These are phyloP conservation scores for Talaromyces adpressus DNA, from an alignment of 495 filamentous ascomycete genomes.

Conservation along the genomic window DNA sequence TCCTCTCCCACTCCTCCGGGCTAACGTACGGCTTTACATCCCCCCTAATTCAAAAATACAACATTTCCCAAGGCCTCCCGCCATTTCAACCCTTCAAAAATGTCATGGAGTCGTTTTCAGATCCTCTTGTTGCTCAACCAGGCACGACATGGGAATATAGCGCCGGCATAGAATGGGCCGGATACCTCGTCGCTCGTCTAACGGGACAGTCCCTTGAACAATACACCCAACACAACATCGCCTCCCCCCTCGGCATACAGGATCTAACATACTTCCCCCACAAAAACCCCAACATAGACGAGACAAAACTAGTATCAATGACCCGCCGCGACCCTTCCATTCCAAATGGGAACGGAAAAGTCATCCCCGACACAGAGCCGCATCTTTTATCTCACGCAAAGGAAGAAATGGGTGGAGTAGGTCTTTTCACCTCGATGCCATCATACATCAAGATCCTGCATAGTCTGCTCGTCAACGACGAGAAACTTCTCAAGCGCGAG, in stretches of 20 bases:
- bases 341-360: slow-evolving; percentile 10
- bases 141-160: slow-evolving; percentile 40
- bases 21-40: slow-evolving; percentile 15
- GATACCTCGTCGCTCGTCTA: slow-evolving; percentile 24
- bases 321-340: slow-evolving; percentile 10
- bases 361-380: slow-evolving; percentile 10
- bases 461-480: slow-evolving; percentile 30
- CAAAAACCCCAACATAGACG: slow-evolving; percentile 15
- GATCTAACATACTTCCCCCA: slow-evolving; percentile 26
- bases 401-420: slow-evolving; percentile 43
- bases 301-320: slow-evolving; percentile 14
- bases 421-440: slow-evolving; percentile 32
- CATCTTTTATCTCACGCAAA: slow-evolving; percentile 5
- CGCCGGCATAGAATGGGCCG: slow-evolving; percentile 39
- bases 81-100: background rate
- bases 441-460: slow-evolving; percentile 41
- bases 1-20: slow-evolving; percentile 5
- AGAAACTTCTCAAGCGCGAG: slow-evolving; percentile 23
- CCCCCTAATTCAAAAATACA: slow-evolving; percentile 3
- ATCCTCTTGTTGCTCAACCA: slow-evolving; percentile 36
- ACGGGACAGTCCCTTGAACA: slow-evolving; percentile 28
- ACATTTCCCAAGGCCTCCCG: background rate
- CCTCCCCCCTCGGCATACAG: slow-evolving; percentile 28
- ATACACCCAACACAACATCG: slow-evolving; percentile 39
- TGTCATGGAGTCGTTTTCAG: slow-evolving; percentile 15